Evolutionary conservation across 805 yeast species (phyloP).

Genomic region (Pichia membranifaciens): DNA sequence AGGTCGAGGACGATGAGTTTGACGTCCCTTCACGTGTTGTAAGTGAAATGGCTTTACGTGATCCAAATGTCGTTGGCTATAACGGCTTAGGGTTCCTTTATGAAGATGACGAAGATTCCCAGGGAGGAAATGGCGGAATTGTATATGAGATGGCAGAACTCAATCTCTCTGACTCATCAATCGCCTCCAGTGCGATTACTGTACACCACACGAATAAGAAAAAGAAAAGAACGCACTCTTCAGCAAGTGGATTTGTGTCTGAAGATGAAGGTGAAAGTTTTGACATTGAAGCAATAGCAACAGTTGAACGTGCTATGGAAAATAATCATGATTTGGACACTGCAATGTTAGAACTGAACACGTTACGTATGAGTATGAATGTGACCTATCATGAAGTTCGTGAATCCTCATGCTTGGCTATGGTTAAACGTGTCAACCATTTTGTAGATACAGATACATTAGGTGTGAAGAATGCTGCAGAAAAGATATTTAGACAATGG

Average conservation of each 20-base stretch:
- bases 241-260: constrained; percentile 34
- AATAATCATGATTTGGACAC: constrained; percentile 91
- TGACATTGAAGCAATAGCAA: constrained; percentile 84
- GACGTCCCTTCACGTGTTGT: constrained; percentile 8
- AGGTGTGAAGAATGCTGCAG: constrained; percentile 68
- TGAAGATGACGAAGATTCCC: constrained; percentile 34
- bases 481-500: constrained; percentile 77
- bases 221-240: constrained; percentile 34
- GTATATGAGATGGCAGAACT: constrained; percentile 38
- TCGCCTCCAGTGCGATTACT: constrained; percentile 42
- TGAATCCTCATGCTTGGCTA: constrained; percentile 67
- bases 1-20: constrained; percentile 16
- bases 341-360: constrained; percentile 85
- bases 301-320: constrained; percentile 86
- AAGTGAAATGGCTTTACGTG: constrained; percentile 17
- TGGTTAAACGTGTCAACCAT: constrained; percentile 63
- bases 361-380: constrained; percentile 95
- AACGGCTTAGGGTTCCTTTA: constrained; percentile 48
- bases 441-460: constrained; percentile 73
- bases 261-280: constrained; percentile 59
- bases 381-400: constrained; percentile 93
- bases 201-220: constrained; percentile 28
- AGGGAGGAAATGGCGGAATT: constrained; percentile 31
- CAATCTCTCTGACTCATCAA: constrained; percentile 48
- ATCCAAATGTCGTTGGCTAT: constrained; percentile 37